Evolutionary conservation across 1,139 yeast species (phyloP).

Genomic region (Geotrichum siamense): DNA sequence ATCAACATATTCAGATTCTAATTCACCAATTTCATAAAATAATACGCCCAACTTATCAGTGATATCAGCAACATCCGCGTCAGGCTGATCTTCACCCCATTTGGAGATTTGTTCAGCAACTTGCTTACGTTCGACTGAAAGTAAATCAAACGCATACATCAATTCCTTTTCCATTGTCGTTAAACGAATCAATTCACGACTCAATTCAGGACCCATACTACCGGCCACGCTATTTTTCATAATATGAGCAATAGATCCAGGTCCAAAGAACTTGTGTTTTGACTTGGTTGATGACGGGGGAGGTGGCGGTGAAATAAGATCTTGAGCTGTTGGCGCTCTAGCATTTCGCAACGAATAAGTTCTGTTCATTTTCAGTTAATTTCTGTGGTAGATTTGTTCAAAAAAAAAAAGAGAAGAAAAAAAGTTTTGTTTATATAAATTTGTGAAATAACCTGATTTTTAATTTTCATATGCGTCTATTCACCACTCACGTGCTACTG

Average conservation of each 20-base stretch:
- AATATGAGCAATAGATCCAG: constrained; percentile 72
- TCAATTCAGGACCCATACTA: constrained; percentile 86
- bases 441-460: too few relatives aligned
- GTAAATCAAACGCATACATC: constrained; percentile 86
- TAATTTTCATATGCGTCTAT: too few relatives aligned
- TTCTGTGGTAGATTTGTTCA: constrained; percentile 2
- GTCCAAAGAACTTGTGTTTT: constrained; percentile 78
- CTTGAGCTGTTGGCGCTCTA: constrained; percentile 96
- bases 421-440: too few relatives aligned
- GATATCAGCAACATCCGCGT: constrained; percentile 92
- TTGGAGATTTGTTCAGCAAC: constrained; percentile 92
- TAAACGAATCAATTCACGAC: constrained; percentile 80
- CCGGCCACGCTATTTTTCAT: constrained; percentile 89
- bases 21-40: constrained; percentile 92
- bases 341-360: constrained; percentile 91
- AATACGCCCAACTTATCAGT: constrained; percentile 96
- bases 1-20: constrained; percentile 96
- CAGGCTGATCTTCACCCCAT: constrained; percentile 98
- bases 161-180: constrained; percentile 96
- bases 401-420: too few relatives aligned
- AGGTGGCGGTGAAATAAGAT: constrained; percentile 93
- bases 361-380: constrained; percentile 96
- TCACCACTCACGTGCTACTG: too few relatives aligned
- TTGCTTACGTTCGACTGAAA: constrained; percentile 91
- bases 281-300: constrained; percentile 84